phyloP scores from a whole-genome alignment of 176 grass and related monocot species.

The Ensete ventricosum region DNA sequence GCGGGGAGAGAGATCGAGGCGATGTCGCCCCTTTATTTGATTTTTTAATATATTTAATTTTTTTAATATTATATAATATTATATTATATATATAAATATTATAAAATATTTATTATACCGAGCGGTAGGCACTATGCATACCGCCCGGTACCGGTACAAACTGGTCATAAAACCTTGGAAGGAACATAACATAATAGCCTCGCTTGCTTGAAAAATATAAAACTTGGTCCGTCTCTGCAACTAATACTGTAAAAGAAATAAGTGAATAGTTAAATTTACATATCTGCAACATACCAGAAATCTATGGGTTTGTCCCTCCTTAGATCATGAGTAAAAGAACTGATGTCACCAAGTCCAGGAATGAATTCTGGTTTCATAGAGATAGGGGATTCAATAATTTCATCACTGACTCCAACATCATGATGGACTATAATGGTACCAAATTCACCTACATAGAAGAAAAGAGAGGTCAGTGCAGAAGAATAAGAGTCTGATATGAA shows the following conservation, averaged over 20 bases:
- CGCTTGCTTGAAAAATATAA: no score
- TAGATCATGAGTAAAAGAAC: conserved; percentile 84
- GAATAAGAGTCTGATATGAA: not conserved
- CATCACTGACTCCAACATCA: conserved; percentile 42
- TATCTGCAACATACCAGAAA: conserved; percentile 43
- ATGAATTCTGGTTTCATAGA: conserved; percentile 70
- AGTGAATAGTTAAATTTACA: not conserved
- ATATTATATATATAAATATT: no score
- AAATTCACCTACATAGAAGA: conserved; percentile 49
- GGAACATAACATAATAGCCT: not conserved
- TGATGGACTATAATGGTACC: conserved; percentile 74
- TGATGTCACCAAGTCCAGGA: conserved; percentile 88
- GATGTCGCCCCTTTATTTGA: no score
- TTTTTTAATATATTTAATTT: no score
- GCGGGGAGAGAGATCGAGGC: no score
- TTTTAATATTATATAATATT: no score
- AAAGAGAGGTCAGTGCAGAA: not conserved
- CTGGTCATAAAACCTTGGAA: no score
- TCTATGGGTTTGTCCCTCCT: conserved; percentile 47
- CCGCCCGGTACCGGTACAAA: no score
- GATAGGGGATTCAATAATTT: conserved; percentile 49
- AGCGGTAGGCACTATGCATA: no score
- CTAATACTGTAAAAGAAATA: not conserved
- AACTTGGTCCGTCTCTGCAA: no score
- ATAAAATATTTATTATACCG: no score